Conservation (phyloP, 2,329 filamentous ascomycete species). For the Colletotrichum sp. region DNA sequence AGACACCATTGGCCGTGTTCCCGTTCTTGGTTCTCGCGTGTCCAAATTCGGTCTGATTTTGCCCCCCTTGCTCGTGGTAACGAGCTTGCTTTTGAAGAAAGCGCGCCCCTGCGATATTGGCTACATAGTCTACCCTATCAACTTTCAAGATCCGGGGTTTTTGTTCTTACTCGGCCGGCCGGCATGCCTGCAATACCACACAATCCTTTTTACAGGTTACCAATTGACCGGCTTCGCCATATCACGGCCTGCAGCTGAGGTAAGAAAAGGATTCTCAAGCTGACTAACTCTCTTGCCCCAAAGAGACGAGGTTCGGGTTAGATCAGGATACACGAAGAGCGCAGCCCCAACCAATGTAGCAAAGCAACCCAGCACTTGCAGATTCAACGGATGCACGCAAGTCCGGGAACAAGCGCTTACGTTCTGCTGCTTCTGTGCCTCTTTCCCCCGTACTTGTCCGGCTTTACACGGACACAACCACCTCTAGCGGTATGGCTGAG, state of each 20-base stretch:
- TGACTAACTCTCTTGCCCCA: background rate
- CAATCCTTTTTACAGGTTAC: background rate
- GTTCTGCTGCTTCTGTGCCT: background rate
- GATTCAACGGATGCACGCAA: background rate
- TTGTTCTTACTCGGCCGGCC: background rate
- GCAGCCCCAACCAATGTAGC: background rate
- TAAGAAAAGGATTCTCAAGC: background rate
- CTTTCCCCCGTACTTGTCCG: background rate
- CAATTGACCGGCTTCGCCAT: background rate
- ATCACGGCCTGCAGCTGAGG: background rate
- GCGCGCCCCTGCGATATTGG: background rate
- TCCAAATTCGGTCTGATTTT: background rate
- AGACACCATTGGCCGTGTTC: background rate
- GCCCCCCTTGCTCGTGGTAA: background rate
- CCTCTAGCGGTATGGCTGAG: background rate
- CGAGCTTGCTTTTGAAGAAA: background rate
- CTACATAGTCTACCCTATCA: background rate
- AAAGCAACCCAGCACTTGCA: background rate
- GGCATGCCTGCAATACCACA: background rate
- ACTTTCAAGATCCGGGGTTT: background rate
- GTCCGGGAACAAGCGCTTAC: background rate
- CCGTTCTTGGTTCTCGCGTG: background rate
- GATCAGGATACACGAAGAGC: background rate
- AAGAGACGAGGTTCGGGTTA: background rate
- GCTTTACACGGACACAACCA: background rate